These are phyloP conservation scores for Fraxinus quadrangulata DNA, from an alignment of 257 asterid species.

Conservation along the genomic window DNA sequence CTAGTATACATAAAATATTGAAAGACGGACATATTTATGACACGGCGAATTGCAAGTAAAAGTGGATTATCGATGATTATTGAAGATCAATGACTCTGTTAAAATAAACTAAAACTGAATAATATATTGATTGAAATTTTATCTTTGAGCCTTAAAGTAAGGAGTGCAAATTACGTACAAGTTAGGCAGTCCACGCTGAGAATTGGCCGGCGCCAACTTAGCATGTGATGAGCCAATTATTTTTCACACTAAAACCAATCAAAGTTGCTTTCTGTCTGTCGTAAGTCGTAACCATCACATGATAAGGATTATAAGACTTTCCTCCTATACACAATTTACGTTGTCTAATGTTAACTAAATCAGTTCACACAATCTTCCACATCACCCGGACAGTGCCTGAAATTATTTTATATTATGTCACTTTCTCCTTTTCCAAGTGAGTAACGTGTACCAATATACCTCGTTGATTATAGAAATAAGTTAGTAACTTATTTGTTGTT, in stretches of 20 bases:
- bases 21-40: too few species aligned
- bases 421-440: background rate
- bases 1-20: too few species aligned
- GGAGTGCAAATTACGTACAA: too few species aligned
- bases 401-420: background rate
- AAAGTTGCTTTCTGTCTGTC: background rate
- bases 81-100: too few species aligned
- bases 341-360: background rate
- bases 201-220: constrained; percentile 2
- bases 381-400: background rate
- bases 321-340: background rate
- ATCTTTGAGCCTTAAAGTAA: too few species aligned
- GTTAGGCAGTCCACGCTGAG: background rate
- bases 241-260: background rate
- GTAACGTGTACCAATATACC: background rate
- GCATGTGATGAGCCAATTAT: background rate
- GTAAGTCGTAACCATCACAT: background rate
- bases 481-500: too few species aligned
- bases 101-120: too few species aligned
- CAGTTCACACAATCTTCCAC: background rate
- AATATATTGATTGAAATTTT: too few species aligned
- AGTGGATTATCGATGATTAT: too few species aligned
- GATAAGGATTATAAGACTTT: background rate
- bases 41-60: too few species aligned
- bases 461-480: too few species aligned